Percentiles rank a stretch among this genome's conserved stretches.
Conservation (phyloP, 2,329 filamentous ascomycete genomes). For the Whalleya microplaca region DNA sequence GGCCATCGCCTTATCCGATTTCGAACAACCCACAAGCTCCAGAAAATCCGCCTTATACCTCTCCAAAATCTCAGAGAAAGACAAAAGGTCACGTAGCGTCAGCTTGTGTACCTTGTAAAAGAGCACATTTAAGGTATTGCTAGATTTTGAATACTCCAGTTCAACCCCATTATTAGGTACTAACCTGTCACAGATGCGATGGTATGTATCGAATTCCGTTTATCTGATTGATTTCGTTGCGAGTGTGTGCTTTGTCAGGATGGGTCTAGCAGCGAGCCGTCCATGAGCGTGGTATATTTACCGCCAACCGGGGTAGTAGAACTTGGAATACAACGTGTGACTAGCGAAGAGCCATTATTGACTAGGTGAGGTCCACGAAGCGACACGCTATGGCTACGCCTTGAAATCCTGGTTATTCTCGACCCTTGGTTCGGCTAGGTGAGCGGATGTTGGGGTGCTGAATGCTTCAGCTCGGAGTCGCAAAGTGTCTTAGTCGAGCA, state of each 20-base stretch:
- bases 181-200: slow-evolving; percentile 58
- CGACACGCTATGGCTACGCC: neutral
- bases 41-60: slow-evolving; percentile 54
- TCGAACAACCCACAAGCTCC: slow-evolving; percentile 41
- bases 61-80: slow-evolving; percentile 66
- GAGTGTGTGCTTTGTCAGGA: slow-evolving; percentile 6
- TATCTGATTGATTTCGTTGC: slow-evolving; percentile 17
- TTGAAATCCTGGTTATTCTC: neutral
- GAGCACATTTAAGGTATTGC: slow-evolving; percentile 72
- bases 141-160: slow-evolving; percentile 12
- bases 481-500: neutral
- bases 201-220: slow-evolving; percentile 54
- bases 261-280: neutral
- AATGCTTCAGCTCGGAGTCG: neutral
- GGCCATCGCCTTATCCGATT: slow-evolving; percentile 35
- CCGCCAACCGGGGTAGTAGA: neutral
- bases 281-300: neutral
- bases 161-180: slow-evolving; percentile 18
- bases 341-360: neutral
- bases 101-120: slow-evolving; percentile 84
- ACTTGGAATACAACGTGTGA: neutral
- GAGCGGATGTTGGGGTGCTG: neutral
- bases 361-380: neutral
- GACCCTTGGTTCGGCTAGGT: neutral
- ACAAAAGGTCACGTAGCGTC: slow-evolving; percentile 83